phyloP scores from a whole-genome alignment of 2,329 filamentous ascomycete genomes.

The Aspergillus sojae region DNA sequence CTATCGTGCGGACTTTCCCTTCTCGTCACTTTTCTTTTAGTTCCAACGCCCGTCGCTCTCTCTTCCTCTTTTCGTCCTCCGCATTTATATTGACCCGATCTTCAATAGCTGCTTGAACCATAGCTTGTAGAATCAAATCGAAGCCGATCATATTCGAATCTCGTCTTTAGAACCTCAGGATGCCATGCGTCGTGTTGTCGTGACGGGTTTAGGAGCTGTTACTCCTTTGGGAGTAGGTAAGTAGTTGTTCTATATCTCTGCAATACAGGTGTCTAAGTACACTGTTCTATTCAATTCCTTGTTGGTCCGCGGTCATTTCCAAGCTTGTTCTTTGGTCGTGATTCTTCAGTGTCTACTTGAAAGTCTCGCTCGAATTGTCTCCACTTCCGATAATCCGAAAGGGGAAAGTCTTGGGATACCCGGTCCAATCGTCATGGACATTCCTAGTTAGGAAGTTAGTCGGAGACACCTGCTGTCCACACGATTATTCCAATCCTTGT shows the following conservation, averaged over 20 bases:
- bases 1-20: conserved; percentile 43
- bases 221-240: conserved; percentile 79
- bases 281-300: no score
- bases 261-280: background rate
- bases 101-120: conserved; percentile 4
- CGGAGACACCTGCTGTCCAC: conserved; percentile 4
- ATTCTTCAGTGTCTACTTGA: conserved; percentile 7
- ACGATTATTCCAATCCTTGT: background rate
- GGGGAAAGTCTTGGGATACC: conserved; percentile 31
- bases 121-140: background rate
- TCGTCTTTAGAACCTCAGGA: conserved; percentile 14
- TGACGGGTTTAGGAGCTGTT: conserved; percentile 80
- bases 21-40: conserved; percentile 26
- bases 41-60: background rate
- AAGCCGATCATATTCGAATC: background rate
- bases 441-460: conserved; percentile 20
- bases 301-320: background rate
- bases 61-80: conserved; percentile 9
- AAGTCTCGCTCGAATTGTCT: conserved; percentile 19
- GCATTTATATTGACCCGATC: conserved; percentile 11
- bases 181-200: conserved; percentile 68
- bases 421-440: conserved; percentile 23
- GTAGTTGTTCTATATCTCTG: conserved; percentile 27
- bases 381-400: conserved; percentile 32
- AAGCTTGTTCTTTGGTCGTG: conserved; percentile 6